These are phyloP conservation scores for Discostella stelligeroides DNA, from an alignment of 108 stramenopile species.

Conservation along the genomic window DNA sequence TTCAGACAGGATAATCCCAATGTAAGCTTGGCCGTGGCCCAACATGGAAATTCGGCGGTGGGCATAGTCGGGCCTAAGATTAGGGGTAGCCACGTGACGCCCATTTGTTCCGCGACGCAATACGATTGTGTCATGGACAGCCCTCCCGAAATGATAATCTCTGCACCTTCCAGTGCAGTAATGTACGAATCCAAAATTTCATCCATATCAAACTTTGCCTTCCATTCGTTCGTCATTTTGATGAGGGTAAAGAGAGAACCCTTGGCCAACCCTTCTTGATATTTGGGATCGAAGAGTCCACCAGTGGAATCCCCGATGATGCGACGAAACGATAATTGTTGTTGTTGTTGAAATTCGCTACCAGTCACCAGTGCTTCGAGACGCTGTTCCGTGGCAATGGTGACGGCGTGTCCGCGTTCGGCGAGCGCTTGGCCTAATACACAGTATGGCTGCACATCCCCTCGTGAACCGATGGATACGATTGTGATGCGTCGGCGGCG, in stretches of 20 bases:
- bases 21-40: background rate
- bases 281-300: background rate
- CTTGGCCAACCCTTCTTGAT: background rate
- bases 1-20: background rate
- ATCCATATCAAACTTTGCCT: background rate
- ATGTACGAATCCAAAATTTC: background rate
- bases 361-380: background rate
- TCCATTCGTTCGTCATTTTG: background rate
- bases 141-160: background rate
- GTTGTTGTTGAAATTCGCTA: background rate
- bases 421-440: constrained; percentile 22
- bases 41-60: background rate
- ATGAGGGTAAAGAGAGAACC: background rate
- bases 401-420: constrained; percentile 19
- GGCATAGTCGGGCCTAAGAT: background rate
- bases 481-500: constrained; percentile 5
- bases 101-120: constrained; percentile 8
- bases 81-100: background rate
- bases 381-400: constrained; percentile 10
- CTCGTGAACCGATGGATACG: constrained; percentile 27
- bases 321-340: background rate
- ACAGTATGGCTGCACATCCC: constrained; percentile 38
- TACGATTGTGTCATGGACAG: background rate
- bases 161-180: constrained; percentile 1
- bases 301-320: background rate